phyloP scores from a whole-genome alignment of 495 filamentous ascomycete genomes.

The Penicillium steckii region DNA sequence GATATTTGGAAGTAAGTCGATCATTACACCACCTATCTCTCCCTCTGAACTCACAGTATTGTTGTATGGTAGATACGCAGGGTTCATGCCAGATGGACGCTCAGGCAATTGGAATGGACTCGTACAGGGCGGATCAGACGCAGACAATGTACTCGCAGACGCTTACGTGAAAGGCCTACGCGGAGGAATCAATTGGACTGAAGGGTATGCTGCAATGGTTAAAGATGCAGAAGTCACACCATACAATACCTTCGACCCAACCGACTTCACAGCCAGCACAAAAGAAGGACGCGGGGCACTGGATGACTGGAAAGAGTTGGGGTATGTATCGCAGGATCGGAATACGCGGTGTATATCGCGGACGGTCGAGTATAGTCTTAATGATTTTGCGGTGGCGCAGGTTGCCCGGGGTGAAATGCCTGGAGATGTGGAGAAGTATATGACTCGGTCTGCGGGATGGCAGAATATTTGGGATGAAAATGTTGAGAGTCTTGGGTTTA shows the following conservation, averaged over 20 bases:
- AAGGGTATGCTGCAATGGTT: constrained; percentile 57
- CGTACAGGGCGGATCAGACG: constrained; percentile 73
- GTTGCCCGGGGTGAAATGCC: constrained; percentile 58
- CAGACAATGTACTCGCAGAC: constrained; percentile 43
- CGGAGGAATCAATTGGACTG: constrained; percentile 48
- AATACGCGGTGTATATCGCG: constrained; percentile 68
- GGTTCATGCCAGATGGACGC: constrained; percentile 57
- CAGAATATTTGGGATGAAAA: constrained; percentile 61
- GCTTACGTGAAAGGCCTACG: constrained; percentile 47
- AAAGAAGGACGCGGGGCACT: constrained; percentile 67
- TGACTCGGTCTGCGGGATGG: constrained; percentile 60
- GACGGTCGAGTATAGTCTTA: constrained; percentile 71
- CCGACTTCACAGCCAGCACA: constrained; percentile 56
- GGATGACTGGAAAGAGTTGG: constrained; percentile 64
- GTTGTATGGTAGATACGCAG: constrained; percentile 43
- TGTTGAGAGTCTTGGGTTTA: constrained; percentile 49
- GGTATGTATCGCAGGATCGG: constrained; percentile 66
- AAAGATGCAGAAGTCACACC: constrained; percentile 74
- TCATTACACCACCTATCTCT: background rate
- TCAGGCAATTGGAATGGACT: constrained; percentile 64
- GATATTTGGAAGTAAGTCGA: constrained; percentile 32
- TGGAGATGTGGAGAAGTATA: constrained; percentile 58
- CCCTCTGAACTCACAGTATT: too few relatives aligned
- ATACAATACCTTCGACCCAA: constrained; percentile 60
- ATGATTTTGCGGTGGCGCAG: constrained; percentile 68